Evolutionary conservation across 192 early-diverging fungal genomes (phyloP).

Genomic region (Coemansia sp.): DNA sequence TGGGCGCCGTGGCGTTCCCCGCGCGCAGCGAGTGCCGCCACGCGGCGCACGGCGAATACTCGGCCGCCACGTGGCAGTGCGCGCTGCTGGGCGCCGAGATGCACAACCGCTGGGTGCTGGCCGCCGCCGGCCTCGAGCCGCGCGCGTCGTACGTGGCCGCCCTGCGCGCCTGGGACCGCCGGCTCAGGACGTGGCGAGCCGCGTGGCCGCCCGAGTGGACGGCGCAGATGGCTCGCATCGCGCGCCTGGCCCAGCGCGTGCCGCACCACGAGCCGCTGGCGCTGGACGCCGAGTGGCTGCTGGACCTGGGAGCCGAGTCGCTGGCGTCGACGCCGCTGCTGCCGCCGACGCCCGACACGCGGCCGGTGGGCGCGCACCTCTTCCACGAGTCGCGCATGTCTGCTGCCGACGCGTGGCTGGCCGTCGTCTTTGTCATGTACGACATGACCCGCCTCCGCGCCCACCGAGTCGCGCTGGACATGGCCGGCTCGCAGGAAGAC

Average conservation of each 20-base stretch:
- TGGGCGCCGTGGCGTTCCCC: constrained; percentile 15
- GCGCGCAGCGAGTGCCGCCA: neutral
- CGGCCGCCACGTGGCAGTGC: constrained; percentile 25
- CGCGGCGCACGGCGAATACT: constrained; percentile 13
- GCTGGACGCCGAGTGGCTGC: neutral
- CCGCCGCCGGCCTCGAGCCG: constrained; percentile 5
- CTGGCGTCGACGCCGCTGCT: neutral
- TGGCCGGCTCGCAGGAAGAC: constrained; percentile 15
- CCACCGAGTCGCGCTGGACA: constrained; percentile 27
- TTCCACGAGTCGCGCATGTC: constrained; percentile 15
- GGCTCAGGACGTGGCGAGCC: constrained; percentile 14
- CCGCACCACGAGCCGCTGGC: neutral
- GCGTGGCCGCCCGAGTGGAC: constrained; percentile 33
- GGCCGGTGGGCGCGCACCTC: constrained; percentile 17
- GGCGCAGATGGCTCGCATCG: constrained; percentile 14
- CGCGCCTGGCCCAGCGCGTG: neutral
- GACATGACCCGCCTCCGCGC: constrained; percentile 29
- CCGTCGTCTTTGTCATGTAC: constrained; percentile 16
- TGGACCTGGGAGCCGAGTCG: neutral
- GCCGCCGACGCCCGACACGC: neutral
- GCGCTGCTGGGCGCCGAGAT: constrained; percentile 18
- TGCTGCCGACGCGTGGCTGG: constrained; percentile 32
- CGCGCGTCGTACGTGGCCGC: constrained; percentile 20
- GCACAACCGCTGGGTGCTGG: constrained; percentile 26
- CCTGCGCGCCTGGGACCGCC: constrained; percentile 24